Evolutionary conservation across 1,284 basidiomycete species (phyloP).

Genomic region (Ustilago esculenta): DNA sequence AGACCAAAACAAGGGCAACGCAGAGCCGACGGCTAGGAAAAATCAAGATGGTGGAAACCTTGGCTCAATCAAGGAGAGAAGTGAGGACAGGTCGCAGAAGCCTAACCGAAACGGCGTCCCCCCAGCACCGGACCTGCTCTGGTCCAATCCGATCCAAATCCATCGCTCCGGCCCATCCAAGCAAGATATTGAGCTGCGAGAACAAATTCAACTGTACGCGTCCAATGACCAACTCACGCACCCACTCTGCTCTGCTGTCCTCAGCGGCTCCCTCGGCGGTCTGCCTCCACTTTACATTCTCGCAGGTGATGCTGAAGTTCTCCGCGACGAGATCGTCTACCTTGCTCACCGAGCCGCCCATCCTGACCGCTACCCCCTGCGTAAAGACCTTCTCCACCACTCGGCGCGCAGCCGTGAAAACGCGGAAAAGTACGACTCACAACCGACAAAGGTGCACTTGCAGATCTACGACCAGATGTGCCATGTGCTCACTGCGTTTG

Average conservation of each 20-base stretch:
- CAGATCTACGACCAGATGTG: slow-evolving; percentile 73
- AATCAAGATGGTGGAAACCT: slow-evolving; percentile 22
- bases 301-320: slow-evolving; percentile 85
- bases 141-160: slow-evolving; percentile 49
- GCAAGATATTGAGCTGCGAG: slow-evolving; percentile 42
- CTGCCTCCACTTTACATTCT: slow-evolving; percentile 87
- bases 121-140: slow-evolving; percentile 42
- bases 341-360: slow-evolving; percentile 87
- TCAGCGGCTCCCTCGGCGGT: slow-evolving; percentile 81
- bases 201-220: slow-evolving; percentile 87
- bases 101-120: slow-evolving; percentile 23
- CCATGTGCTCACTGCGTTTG: slow-evolving; percentile 70
- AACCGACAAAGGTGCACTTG: slow-evolving; percentile 86
- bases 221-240: slow-evolving; percentile 84
- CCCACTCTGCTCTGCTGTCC: slow-evolving; percentile 85
- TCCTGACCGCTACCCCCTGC: slow-evolving; percentile 78
- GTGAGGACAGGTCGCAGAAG: neutral
- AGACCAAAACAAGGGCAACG: slow-evolving; percentile 1
- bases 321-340: slow-evolving; percentile 86
- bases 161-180: slow-evolving; percentile 18
- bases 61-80: neutral
- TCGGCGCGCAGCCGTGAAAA: slow-evolving; percentile 67
- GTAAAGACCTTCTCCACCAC: slow-evolving; percentile 72
- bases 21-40: slow-evolving; percentile 29
- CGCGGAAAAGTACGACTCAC: slow-evolving; percentile 68